A percentile compares a stretch with the other conserved stretches of the same genome.
Evolutionary conservation across 345 rosid species (phyloP).

Genomic region (Alliaria petiolata): DNA sequence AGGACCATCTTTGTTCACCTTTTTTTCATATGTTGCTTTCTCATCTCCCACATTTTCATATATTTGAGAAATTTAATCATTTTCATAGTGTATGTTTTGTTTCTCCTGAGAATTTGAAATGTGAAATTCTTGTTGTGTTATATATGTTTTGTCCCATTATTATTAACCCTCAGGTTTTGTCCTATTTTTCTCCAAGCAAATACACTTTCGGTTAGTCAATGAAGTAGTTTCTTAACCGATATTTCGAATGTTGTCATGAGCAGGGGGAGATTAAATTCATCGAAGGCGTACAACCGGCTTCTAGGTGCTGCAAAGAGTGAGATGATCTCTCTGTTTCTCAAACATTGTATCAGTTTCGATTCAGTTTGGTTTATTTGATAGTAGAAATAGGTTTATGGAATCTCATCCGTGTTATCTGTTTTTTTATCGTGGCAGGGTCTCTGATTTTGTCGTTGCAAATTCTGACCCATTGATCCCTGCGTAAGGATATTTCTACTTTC

Average conservation of each 20-base stretch:
- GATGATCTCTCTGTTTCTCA: slow-evolving; percentile 13
- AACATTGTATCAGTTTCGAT: neutral
- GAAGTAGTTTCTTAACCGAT: neutral
- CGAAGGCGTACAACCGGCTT: slow-evolving; percentile 59
- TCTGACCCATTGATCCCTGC: slow-evolving; percentile 68
- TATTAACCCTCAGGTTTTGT: neutral
- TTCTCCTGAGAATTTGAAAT: neutral
- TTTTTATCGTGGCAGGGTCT: slow-evolving; percentile 44
- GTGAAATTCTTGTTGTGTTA: neutral
- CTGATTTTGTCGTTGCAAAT: slow-evolving; percentile 65
- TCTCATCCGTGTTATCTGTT: neutral
- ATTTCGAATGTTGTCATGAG: neutral
- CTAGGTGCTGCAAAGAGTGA: slow-evolving; percentile 88
- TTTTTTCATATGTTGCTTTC: slow-evolving; percentile 23
- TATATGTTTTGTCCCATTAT: neutral
- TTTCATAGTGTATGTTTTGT: slow-evolving; percentile 6
- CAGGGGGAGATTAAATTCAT: slow-evolving; percentile 75
- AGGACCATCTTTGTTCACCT: slow-evolving; percentile 15
- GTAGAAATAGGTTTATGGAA: neutral
- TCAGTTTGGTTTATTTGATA: neutral
- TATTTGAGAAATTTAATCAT: neutral
- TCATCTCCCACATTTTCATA: neutral
- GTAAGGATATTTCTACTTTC: slow-evolving; percentile 38
- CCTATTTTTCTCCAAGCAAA: neutral
- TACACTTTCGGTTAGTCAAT: neutral